A percentile compares a stretch with the other conserved stretches of the same genome.
Conservation (phyloP, 345 rosid species). For the Lepidium sativum region DNA sequence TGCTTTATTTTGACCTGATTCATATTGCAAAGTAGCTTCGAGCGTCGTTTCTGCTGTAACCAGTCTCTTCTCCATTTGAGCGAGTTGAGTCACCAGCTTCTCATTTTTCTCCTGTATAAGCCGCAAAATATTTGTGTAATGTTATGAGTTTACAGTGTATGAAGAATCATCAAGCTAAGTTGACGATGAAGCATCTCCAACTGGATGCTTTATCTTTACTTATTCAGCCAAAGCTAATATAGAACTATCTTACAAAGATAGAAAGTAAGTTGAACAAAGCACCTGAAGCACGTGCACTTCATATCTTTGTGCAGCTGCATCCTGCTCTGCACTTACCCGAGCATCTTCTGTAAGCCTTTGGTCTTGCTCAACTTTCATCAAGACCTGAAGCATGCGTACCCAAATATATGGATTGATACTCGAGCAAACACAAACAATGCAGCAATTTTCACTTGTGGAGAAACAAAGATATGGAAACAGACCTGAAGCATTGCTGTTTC, state of each 20-base stretch:
- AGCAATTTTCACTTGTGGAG: not conserved
- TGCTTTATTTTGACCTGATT: constrained; percentile 72
- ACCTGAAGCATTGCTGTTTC: constrained; percentile 89
- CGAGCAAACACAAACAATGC: not conserved
- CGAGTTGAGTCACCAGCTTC: constrained; percentile 49
- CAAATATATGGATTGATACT: not conserved
- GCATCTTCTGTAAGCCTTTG: constrained; percentile 91
- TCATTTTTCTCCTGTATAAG: constrained; percentile 78
- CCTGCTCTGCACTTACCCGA: constrained; percentile 65
- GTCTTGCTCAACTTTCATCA: constrained; percentile 82
- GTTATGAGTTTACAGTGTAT: not conserved
- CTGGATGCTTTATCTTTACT: not conserved
- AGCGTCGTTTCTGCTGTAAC: constrained; percentile 86
- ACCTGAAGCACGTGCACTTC: constrained; percentile 70
- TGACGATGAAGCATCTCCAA: not conserved
- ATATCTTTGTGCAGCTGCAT: constrained; percentile 60
- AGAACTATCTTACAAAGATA: not conserved
- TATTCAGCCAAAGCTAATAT: not conserved
- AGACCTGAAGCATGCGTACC: constrained; percentile 38
- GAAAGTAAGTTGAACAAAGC: not conserved
- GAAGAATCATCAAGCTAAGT: not conserved
- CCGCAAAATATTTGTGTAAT: not conserved
- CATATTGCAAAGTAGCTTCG: constrained; percentile 82
- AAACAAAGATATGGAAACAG: not conserved
- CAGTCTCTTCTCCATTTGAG: constrained; percentile 77